Conservation (phyloP, 169 alveolate genomes). For the Plasmodium sp. region DNA sequence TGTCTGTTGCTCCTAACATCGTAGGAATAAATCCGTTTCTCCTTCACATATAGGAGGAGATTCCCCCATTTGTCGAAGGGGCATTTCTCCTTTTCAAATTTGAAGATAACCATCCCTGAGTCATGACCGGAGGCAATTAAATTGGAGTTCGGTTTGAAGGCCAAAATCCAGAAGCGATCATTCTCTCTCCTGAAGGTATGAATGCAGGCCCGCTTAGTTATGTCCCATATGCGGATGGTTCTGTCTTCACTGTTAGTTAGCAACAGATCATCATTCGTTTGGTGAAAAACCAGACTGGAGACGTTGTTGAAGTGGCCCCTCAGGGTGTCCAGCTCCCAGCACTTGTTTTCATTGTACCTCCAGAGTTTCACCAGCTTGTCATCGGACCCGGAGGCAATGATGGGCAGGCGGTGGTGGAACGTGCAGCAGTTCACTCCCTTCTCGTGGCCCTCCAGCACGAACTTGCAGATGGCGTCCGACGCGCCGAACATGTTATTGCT, state of each 20-base stretch:
- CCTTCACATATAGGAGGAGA: conserved; percentile 84
- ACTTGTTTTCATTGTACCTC: conserved; percentile 93
- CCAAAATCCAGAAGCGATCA: conserved; percentile 96
- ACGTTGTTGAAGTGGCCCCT: conserved; percentile 96
- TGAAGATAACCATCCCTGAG: conserved; percentile 92
- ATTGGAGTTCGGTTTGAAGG: conserved; percentile 88
- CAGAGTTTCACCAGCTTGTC: conserved; percentile 95
- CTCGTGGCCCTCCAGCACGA: conserved; percentile 96
- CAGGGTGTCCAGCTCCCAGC: conserved; percentile 95
- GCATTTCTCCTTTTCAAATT: conserved; percentile 88
- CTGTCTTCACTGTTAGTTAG: conserved; percentile 95
- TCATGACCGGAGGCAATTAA: conserved; percentile 96
- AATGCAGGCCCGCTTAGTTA: conserved; percentile 89
- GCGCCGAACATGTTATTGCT: conserved; percentile 72
- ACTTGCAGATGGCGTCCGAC: conserved; percentile 84
- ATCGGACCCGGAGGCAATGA: conserved; percentile 95
- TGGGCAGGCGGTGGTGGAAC: conserved; percentile 92
- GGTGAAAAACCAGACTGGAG: conserved; percentile 93
- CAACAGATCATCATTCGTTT: conserved; percentile 89
- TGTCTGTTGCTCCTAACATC: conserved; percentile 72
- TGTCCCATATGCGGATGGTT: conserved; percentile 95
- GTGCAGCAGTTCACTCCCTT: conserved; percentile 97
- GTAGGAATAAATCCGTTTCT: conserved; percentile 84
- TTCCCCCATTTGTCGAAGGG: conserved; percentile 82
- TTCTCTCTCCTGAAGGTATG: conserved; percentile 92